These are phyloP conservation scores for Lasiosphaeria ovina DNA, from an alignment of 495 filamentous ascomycete species.

Conservation along the genomic window DNA sequence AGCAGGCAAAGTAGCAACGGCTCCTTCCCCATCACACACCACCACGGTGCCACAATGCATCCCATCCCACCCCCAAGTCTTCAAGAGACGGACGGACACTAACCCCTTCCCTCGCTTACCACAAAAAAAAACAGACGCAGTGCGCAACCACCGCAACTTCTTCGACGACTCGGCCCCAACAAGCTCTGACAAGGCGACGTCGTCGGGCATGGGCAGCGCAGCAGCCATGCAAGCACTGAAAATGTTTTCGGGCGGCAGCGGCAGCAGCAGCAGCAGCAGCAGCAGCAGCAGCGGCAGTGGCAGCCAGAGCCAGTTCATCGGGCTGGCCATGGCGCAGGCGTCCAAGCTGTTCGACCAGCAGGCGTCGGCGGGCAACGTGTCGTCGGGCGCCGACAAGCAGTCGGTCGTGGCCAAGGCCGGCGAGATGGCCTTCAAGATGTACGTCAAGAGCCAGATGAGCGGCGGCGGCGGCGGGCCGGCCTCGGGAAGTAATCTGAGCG, in stretches of 20 bases:
- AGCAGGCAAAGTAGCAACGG: too few relatives aligned
- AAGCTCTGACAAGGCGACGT: slow-evolving; percentile 30
- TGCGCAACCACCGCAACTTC: slow-evolving; percentile 56
- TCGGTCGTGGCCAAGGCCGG: slow-evolving; percentile 50
- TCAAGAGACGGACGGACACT: slow-evolving; percentile 2
- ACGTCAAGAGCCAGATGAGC: slow-evolving; percentile 47
- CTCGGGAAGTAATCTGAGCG: slow-evolving; percentile 2
- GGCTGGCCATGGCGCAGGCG: slow-evolving; percentile 53
- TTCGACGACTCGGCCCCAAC: slow-evolving; percentile 34
- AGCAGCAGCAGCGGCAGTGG: slow-evolving; percentile 18
- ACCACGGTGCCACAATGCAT: too few relatives aligned
- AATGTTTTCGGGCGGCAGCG: slow-evolving; percentile 53
- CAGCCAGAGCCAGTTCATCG: slow-evolving; percentile 48
- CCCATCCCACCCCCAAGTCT: too few relatives aligned
- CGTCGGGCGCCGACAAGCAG: slow-evolving; percentile 47
- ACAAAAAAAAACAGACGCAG: slow-evolving; percentile 36
- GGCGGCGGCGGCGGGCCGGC: slow-evolving; percentile 9
- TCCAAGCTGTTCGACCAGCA: slow-evolving; percentile 54
- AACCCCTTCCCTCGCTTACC: background rate
- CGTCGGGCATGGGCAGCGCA: slow-evolving; percentile 52
- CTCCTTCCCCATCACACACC: too few relatives aligned
- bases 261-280: slow-evolving; percentile 18
- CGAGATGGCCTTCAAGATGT: slow-evolving; percentile 57
- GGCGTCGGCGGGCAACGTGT: slow-evolving; percentile 45
- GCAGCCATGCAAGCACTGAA: slow-evolving; percentile 69